Evolutionary conservation across 1,284 basidiomycete genomes (phyloP).

Genomic region (Ganoderma multipileum): DNA sequence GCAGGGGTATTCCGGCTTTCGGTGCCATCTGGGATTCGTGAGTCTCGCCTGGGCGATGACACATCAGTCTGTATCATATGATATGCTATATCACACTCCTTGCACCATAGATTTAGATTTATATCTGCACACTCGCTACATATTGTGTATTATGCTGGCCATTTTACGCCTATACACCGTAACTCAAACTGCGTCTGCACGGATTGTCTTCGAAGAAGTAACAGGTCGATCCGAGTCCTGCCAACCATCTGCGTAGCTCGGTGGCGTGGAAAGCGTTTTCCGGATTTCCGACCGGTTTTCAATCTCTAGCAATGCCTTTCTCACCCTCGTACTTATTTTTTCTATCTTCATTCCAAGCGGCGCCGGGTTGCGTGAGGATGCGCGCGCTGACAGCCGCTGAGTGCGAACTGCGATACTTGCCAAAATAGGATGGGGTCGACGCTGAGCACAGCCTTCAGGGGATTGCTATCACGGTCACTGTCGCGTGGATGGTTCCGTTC

Average conservation of each 20-base stretch:
- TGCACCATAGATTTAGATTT: neutral
- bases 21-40: constrained; percentile 63
- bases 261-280: neutral
- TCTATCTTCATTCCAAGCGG: neutral
- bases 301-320: neutral
- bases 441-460: neutral
- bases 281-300: neutral
- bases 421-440: constrained; percentile 8
- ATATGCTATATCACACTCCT: neutral
- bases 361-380: neutral
- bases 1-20: constrained; percentile 63
- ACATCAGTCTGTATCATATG: neutral
- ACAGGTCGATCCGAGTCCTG: too few species aligned
- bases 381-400: neutral
- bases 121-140: neutral
- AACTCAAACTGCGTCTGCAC: neutral
- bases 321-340: neutral
- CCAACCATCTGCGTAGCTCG: neutral
- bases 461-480: too few species aligned
- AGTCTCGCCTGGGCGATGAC: constrained; percentile 9
- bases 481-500: too few species aligned
- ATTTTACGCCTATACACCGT: neutral
- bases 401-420: constrained; percentile 23
- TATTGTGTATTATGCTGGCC: neutral
- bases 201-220: neutral